A percentile compares a stretch with the other conserved stretches of the same genome.
phyloP scores from a whole-genome alignment of 169 alveolate genomes.

The Plasmodium vinckei region DNA sequence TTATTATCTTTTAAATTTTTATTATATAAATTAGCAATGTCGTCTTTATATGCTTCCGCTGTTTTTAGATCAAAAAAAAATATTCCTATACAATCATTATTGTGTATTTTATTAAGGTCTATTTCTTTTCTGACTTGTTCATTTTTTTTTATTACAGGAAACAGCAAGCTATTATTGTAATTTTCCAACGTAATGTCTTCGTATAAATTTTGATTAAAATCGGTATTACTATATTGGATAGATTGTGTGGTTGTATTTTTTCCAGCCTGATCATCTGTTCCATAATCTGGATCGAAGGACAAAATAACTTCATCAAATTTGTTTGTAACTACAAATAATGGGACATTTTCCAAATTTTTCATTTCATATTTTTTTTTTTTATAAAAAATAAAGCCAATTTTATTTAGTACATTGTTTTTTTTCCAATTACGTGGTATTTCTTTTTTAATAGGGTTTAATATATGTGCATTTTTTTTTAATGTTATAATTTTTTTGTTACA shows the following conservation, averaged over 20 bases:
- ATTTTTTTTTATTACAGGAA: constrained; percentile 33
- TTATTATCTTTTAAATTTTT: constrained; percentile 66
- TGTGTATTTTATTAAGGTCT: constrained; percentile 29
- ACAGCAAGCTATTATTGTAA: constrained; percentile 4
- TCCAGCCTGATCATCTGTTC: not conserved
- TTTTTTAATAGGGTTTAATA: constrained; percentile 30
- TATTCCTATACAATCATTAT: constrained; percentile 33
- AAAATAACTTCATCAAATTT: constrained; percentile 56
- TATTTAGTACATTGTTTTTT: constrained; percentile 26
- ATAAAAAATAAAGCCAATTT: constrained; percentile 45
- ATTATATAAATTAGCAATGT: constrained; percentile 35
- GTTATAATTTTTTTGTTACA: constrained; percentile 17
- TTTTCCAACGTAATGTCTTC: not conserved
- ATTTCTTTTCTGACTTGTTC: constrained; percentile 40
- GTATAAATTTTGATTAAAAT: not conserved
- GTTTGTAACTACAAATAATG: constrained; percentile 62
- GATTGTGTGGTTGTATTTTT: not conserved
- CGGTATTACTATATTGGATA: not conserved
- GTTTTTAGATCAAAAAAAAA: constrained; percentile 68
- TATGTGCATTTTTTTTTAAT: constrained; percentile 7
- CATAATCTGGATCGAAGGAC: constrained; percentile 31
- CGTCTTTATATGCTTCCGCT: constrained; percentile 75
- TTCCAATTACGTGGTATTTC: not conserved
- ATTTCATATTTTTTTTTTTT: constrained; percentile 57
- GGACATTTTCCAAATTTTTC: constrained; percentile 67